Conservation (phyloP, 352 stramenopile species). For the Globisporangium canariense region DNA sequence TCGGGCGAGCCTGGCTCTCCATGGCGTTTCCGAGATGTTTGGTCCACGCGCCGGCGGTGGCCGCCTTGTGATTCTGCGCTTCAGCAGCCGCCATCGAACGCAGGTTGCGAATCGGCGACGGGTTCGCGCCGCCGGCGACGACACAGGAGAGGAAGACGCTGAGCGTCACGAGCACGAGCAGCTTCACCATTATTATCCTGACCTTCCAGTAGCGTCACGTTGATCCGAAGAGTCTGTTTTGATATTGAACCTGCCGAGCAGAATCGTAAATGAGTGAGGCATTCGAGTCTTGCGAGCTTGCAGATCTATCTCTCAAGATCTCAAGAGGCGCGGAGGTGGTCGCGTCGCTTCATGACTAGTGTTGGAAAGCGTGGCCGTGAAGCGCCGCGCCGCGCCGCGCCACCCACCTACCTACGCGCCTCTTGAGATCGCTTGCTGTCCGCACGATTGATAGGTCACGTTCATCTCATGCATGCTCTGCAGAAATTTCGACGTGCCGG, state of each 20-base stretch:
- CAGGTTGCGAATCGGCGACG: not conserved
- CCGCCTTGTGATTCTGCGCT: not conserved
- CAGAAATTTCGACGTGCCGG: not conserved
- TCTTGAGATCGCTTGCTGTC: not conserved
- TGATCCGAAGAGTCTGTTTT: not conserved
- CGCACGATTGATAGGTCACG: not conserved
- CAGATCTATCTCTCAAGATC: not conserved
- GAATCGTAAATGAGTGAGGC: not conserved
- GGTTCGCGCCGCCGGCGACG: not conserved
- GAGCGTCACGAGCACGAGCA: conserved; percentile 5
- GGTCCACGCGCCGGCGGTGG: not conserved
- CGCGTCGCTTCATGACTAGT: not conserved
- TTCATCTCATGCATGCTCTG: not conserved
- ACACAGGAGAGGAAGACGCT: conserved; percentile 1
- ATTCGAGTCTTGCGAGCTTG: not conserved
- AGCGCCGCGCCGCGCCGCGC: not conserved
- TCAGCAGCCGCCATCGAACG: not conserved
- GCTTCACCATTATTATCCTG: conserved; percentile 1
- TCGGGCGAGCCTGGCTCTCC: not conserved
- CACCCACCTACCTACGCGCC: not conserved
- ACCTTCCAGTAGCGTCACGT: not conserved
- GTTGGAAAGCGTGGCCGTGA: not conserved
- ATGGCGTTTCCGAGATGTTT: not conserved
- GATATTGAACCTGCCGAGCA: not conserved
- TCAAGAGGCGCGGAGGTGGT: not conserved